Conservation (phyloP, 164 flowering plant genomes). For the Tetrastigma voinierianum region DNA sequence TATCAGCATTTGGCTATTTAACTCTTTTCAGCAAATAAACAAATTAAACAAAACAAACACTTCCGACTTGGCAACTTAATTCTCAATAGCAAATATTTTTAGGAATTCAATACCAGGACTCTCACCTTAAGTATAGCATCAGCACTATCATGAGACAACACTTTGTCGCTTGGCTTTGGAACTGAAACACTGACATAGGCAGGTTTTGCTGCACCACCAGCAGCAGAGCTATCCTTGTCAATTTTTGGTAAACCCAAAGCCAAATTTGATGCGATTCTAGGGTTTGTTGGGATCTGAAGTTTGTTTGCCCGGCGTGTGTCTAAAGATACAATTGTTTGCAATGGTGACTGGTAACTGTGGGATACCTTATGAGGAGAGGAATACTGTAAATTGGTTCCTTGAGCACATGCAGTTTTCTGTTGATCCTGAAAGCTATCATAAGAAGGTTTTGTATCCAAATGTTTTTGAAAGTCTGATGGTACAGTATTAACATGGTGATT, state of each 20-base stretch:
- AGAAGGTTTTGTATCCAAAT: constrained; percentile 45
- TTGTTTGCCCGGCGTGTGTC: constrained; percentile 67
- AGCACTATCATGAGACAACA: constrained; percentile 40
- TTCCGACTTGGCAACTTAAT: background rate
- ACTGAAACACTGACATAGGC: constrained; percentile 76
- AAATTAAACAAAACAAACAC: constrained; percentile 1
- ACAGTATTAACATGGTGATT: constrained; percentile 35
- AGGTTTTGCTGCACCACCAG: constrained; percentile 55
- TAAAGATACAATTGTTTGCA: constrained; percentile 49
- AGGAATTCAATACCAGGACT: background rate
- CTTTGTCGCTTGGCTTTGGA: constrained; percentile 48
- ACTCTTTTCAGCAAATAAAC: background rate
- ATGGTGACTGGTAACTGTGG: constrained; percentile 47
- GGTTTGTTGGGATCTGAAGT: constrained; percentile 91
- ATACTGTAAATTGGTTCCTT: constrained; percentile 43
- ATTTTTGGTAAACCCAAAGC: constrained; percentile 47
- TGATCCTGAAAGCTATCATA: constrained; percentile 53
- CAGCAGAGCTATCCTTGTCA: constrained; percentile 52
- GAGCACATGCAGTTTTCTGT: constrained; percentile 40
- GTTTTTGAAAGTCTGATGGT: constrained; percentile 46
- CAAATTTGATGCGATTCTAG: constrained; percentile 85
- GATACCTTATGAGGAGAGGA: constrained; percentile 48
- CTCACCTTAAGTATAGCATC: constrained; percentile 71
- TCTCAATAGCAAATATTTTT: background rate
- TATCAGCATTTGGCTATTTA: background rate